Evolutionary conservation across 306 rosid species (phyloP), one percentile per base, ranked within the genome.

Genomic region (Cucurbita argyrosperma): DNA sequence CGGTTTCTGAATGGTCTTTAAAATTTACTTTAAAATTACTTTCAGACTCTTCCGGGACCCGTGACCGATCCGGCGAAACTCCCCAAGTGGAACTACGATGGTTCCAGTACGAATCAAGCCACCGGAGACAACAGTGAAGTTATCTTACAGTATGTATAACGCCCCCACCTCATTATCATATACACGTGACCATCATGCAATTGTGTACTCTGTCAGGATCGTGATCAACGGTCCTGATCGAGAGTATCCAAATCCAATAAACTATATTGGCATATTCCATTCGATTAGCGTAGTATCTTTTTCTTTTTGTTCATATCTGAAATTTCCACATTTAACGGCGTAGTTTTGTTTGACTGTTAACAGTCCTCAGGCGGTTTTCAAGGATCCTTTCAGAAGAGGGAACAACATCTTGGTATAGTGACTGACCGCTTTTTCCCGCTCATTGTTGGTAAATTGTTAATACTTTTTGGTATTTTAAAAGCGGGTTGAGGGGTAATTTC

Each of bases 61-160:
- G 89, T 74, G 43, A 51, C 82, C 0, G 87, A 83, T 66, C 87
- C 89, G 13, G 49, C 83, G 57, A 54, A 81, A 63, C 89, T 85
- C 0, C 89, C 89, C 1, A 83, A 66, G 53, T 85, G 89, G 89
- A 85, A 85, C 77, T 85, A 78, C 74, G 89, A 85, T 59, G 89
- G 87, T 23, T 85, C 89, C 39, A 85, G 89, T 78, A 85, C 89
- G 1, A 69, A 77, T 64, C 89, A 85, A 74, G 89, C 89, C 57
- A 60, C 89, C 1, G 89, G 89, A 21, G 80, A 79, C 23, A 51
- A 85, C 74, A 83, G 87, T 54, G 89, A 85, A 81, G 89, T 85
- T n/a, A 83, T 85, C 26, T 9, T 85, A 21, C 23, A 79, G 89
- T 85, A 83, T 5, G 88, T 69, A 45, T 38, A 39, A 30, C 58